A percentile compares a stretch with the other conserved stretches of the same genome.
Evolutionary conservation across 257 asterid species (phyloP).

Genomic region (Capsicum baccatum): DNA sequence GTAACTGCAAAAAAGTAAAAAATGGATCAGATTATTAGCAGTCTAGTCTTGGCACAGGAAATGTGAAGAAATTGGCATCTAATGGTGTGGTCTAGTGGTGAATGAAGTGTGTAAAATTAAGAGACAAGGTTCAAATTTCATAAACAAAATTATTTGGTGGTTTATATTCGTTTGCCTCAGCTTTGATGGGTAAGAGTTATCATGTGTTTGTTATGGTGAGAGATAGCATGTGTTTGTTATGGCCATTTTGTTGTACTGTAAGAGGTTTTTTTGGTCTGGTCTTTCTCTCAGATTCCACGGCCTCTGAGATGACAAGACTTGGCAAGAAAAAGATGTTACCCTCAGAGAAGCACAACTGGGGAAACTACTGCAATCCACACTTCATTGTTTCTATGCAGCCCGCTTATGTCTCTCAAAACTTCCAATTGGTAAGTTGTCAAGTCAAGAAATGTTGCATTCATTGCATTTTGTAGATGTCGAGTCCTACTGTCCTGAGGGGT

Average conservation of each 20-base stretch:
- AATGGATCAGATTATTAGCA: too few species aligned
- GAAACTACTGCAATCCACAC: neutral
- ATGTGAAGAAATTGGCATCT: too few species aligned
- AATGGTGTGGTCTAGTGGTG: neutral
- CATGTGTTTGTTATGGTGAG: too few species aligned
- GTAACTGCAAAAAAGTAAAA: too few species aligned
- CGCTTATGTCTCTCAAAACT: neutral
- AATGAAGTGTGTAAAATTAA: too few species aligned
- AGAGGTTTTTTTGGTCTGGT: neutral
- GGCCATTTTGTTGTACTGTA: neutral
- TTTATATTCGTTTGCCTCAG: too few species aligned
- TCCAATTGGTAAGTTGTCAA: conserved; percentile 12
- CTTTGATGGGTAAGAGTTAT: too few species aligned
- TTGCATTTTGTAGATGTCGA: neutral
- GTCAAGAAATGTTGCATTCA: conserved; percentile 4
- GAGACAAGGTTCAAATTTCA: too few species aligned
- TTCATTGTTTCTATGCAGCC: conserved; percentile 24
- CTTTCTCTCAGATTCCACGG: neutral
- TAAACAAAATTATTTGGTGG: too few species aligned
- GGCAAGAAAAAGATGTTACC: conserved; percentile 5
- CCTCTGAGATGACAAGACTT: conserved; percentile 15
- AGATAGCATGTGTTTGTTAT: neutral
- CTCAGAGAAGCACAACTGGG: conserved; percentile 11
- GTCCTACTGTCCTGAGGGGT: neutral
- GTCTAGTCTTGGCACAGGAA: too few species aligned